phyloP scores from a whole-genome alignment of 192 early-diverging fungal genomes.

The Pilobolus umbonatus region DNA sequence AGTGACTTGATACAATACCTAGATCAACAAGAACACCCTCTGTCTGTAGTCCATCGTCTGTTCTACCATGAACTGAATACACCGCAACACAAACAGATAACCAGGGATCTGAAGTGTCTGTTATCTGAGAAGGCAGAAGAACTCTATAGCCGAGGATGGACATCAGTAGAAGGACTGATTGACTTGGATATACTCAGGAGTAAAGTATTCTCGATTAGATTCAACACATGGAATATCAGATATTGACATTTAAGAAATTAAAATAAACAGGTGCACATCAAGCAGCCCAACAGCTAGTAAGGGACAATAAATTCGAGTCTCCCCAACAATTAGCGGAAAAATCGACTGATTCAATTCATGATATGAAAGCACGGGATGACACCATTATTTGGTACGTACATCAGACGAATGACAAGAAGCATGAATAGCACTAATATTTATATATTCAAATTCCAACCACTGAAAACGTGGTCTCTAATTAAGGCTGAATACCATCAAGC shows the following conservation, averaged over 20 bases:
- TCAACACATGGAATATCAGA: background rate
- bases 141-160: slow-evolving; percentile 41
- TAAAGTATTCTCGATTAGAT: background rate
- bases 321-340: slow-evolving; percentile 34
- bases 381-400: slow-evolving; percentile 38
- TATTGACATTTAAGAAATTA: background rate
- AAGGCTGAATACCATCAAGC: slow-evolving; percentile 28
- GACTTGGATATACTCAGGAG: slow-evolving; percentile 33
- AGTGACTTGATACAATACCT: slow-evolving; percentile 41
- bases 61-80: slow-evolving; percentile 44
- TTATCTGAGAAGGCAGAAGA: slow-evolving; percentile 30
- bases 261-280: slow-evolving; percentile 16
- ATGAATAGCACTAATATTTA: background rate
- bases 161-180: slow-evolving; percentile 31
- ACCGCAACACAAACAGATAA: too few relatives aligned
- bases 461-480: background rate
- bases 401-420: background rate
- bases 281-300: slow-evolving; percentile 33
- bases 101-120: slow-evolving; percentile 34
- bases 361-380: slow-evolving; percentile 49
- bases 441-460: background rate
- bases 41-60: slow-evolving; percentile 37
- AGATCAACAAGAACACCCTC: slow-evolving; percentile 36
- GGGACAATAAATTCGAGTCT: slow-evolving; percentile 34
- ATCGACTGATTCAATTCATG: slow-evolving; percentile 42